phyloP scores from a whole-genome alignment of 345 rosid genomes.

The Brassica incana region DNA sequence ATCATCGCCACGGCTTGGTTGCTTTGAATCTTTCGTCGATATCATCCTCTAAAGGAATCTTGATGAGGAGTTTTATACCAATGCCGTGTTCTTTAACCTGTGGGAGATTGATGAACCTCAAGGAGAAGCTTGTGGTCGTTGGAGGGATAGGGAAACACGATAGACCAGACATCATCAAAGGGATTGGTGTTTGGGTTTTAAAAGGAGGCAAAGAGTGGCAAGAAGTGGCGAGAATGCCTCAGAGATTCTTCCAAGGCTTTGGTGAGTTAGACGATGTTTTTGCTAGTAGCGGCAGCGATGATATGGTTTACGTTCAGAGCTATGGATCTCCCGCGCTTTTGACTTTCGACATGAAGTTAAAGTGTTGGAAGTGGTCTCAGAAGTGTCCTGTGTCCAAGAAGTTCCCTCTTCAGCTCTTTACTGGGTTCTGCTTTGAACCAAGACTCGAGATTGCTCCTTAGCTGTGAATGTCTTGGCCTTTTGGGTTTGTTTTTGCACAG shows the following conservation, averaged over 20 bases:
- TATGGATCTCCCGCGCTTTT: slow-evolving; percentile 84
- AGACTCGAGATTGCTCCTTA: slow-evolving; percentile 78
- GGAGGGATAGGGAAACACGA: slow-evolving; percentile 94
- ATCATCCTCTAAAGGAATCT: slow-evolving; percentile 13
- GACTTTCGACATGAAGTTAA: slow-evolving; percentile 61
- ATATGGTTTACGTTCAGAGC: slow-evolving; percentile 84
- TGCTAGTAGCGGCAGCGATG: slow-evolving; percentile 81
- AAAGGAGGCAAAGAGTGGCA: slow-evolving; percentile 71
- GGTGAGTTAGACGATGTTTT: slow-evolving; percentile 98
- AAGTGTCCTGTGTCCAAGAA: slow-evolving; percentile 85
- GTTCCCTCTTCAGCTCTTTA: slow-evolving; percentile 94
- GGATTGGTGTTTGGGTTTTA: slow-evolving; percentile 89
- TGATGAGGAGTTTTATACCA: slow-evolving; percentile 43
- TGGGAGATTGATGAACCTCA: slow-evolving; percentile 87
- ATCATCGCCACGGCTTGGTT: slow-evolving; percentile 75
- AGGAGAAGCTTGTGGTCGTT: slow-evolving; percentile 83
- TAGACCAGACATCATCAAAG: slow-evolving; percentile 83
- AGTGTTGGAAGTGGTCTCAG: slow-evolving; percentile 85
- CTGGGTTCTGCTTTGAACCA: slow-evolving; percentile 93
- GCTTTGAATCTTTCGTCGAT: slow-evolving; percentile 48
- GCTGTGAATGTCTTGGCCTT: not conserved
- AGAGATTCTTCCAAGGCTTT: slow-evolving; percentile 80
- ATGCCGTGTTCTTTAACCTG: slow-evolving; percentile 88
- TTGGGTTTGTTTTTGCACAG: not conserved
- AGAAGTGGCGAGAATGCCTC: slow-evolving; percentile 86